A percentile compares a stretch with the other conserved stretches of the same genome.
Conservation (phyloP, 192 early-diverging fungal genomes). For the Obelidium mucronatum region DNA sequence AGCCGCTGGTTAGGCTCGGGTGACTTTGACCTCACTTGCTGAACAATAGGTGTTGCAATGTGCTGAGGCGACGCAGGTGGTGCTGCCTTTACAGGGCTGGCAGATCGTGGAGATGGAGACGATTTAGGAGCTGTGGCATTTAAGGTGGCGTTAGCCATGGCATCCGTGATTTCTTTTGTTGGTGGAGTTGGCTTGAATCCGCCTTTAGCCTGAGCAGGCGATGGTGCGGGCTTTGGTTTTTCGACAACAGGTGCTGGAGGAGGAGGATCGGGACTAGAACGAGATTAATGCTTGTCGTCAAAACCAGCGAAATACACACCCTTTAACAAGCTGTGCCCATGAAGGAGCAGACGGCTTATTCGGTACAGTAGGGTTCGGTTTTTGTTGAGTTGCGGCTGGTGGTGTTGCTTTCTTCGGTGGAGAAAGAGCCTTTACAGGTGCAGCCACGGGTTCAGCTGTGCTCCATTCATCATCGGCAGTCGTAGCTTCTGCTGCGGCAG, state of each 20-base stretch:
- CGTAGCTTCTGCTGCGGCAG: conserved; percentile 13
- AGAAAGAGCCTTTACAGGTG: conserved; percentile 2
- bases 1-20: neutral
- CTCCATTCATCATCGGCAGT: conserved; percentile 19
- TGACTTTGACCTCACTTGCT: conserved; percentile 5
- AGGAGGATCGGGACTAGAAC: conserved; percentile 58
- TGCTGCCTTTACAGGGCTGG: conserved; percentile 23
- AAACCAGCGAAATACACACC: conserved; percentile 48
- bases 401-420: conserved; percentile 30
- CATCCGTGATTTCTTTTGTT: conserved; percentile 37
- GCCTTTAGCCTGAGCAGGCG: conserved; percentile 1
- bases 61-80: conserved; percentile 20
- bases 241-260: conserved; percentile 37
- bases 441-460: conserved; percentile 3
- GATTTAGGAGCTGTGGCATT: neutral
- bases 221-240: conserved; percentile 21
- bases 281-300: conserved; percentile 9
- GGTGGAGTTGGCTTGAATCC: conserved; percentile 32
- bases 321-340: conserved; percentile 71
- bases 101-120: conserved; percentile 13
- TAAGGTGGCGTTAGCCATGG: conserved; percentile 17
- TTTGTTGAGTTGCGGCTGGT: conserved; percentile 44
- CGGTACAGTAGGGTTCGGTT: conserved; percentile 29
- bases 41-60: conserved; percentile 2
- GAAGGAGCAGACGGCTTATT: no score